These are phyloP conservation scores for Hygrocybe coccinea DNA, from an alignment of 768 basidiomycete species.

Conservation along the genomic window DNA sequence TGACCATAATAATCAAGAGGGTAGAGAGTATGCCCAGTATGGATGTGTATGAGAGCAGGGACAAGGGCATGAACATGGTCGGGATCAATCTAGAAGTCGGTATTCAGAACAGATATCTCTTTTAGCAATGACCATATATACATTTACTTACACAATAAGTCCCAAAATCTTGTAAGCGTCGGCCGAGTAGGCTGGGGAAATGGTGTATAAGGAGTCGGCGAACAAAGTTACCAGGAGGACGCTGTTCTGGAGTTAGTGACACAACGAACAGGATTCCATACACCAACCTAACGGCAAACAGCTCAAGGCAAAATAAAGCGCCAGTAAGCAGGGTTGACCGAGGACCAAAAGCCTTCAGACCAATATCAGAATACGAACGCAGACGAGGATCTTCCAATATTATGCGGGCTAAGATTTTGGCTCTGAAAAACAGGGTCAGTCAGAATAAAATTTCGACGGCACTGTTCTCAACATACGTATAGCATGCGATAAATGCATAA, in stretches of 20 bases:
- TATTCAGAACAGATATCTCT: background rate
- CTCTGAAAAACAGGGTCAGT: slow-evolving; percentile 40
- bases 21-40: slow-evolving; percentile 81
- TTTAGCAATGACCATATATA: no score
- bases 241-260: slow-evolving; percentile 31
- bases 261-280: background rate
- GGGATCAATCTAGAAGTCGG: slow-evolving; percentile 60
- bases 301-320: slow-evolving; percentile 76
- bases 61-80: slow-evolving; percentile 79
- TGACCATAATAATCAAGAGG: slow-evolving; percentile 64
- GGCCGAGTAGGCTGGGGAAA: slow-evolving; percentile 63
- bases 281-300: slow-evolving; percentile 72
- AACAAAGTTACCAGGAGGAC: slow-evolving; percentile 87
- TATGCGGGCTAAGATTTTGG: slow-evolving; percentile 77
- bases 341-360: slow-evolving; percentile 80
- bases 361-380: slow-evolving; percentile 86
- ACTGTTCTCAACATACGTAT: slow-evolving; percentile 59
- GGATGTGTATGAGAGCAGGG: slow-evolving; percentile 83
- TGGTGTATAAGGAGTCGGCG: slow-evolving; percentile 75
- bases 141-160: slow-evolving; percentile 53
- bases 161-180: slow-evolving; percentile 73
- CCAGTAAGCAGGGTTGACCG: slow-evolving; percentile 62
- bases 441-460: background rate
- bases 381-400: slow-evolving; percentile 66
- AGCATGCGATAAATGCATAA: slow-evolving; percentile 79